phyloP scores from a whole-genome alignment of 257 asterid genomes.

The Forsythia viridissima region DNA sequence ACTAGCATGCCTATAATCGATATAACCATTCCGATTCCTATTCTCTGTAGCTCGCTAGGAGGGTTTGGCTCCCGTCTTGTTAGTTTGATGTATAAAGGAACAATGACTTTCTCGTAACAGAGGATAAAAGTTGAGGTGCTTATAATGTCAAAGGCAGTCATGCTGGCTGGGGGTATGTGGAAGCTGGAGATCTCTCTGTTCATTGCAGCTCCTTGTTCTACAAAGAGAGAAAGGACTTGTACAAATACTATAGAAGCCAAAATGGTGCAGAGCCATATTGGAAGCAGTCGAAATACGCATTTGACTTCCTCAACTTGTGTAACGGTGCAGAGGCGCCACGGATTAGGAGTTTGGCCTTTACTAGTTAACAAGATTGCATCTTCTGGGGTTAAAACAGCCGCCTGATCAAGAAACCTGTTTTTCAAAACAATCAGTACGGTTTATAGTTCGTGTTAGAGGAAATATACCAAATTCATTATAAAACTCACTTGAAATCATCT shows the following conservation, averaged over 20 bases:
- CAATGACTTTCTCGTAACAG: conserved; percentile 64
- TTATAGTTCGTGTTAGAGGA: background rate
- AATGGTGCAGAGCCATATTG: conserved; percentile 85
- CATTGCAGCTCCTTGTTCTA: conserved; percentile 87
- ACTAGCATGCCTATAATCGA: conserved; percentile 56
- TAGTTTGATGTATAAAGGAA: conserved; percentile 59
- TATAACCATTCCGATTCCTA: conserved; percentile 75
- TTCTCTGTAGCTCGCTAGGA: conserved; percentile 65
- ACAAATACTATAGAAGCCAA: conserved; percentile 68
- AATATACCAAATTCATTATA: background rate
- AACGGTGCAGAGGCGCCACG: conserved; percentile 71
- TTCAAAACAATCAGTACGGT: conserved; percentile 1
- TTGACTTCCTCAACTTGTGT: conserved; percentile 90
- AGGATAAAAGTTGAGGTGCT: conserved; percentile 78
- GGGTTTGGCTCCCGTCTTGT: conserved; percentile 51
- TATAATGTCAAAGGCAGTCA: conserved; percentile 74
- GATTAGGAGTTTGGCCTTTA: conserved; percentile 54
- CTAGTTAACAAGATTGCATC: conserved; percentile 43
- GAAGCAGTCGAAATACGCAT: conserved; percentile 67
- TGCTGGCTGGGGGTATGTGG: conserved; percentile 79
- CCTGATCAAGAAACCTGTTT: conserved; percentile 70
- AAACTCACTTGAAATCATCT: conserved; percentile 64
- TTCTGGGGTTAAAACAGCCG: conserved; percentile 58
- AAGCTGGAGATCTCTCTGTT: conserved; percentile 48
- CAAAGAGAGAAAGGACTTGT: conserved; percentile 80